phyloP scores from a whole-genome alignment of 148 eudicot genomes.

The Spergularia bocconei region DNA sequence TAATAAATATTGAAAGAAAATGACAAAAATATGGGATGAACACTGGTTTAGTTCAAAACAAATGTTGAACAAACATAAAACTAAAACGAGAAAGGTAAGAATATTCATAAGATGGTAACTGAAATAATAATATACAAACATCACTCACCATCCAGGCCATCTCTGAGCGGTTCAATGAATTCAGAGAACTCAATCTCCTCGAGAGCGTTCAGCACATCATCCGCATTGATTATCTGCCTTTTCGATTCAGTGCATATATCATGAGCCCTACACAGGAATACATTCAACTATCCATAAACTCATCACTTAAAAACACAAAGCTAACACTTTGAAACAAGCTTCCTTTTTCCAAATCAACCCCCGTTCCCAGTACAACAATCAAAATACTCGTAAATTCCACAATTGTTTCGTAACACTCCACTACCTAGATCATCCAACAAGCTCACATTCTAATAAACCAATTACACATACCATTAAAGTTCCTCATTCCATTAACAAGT shows the following conservation, averaged over 20 bases:
- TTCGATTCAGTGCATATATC: conserved; percentile 81
- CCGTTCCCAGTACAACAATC: not conserved
- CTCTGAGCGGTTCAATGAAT: conserved; percentile 66
- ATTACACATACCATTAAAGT: not conserved
- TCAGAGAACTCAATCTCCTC: conserved; percentile 86
- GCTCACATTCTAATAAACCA: not conserved
- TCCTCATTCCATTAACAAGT: not conserved
- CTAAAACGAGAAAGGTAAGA: not conserved
- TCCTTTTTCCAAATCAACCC: not conserved
- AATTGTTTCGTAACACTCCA: not conserved
- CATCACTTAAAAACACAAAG: conserved; percentile 1
- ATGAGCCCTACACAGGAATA: conserved; percentile 60
- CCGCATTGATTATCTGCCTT: conserved; percentile 82
- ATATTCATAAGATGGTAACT: not conserved
- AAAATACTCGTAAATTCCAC: not conserved
- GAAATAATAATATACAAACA: not conserved
- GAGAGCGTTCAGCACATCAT: conserved; percentile 80
- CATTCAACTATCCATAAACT: not conserved
- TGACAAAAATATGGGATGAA: not conserved
- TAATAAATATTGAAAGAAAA: not conserved
- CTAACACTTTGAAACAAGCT: not conserved
- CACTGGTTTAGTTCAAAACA: not conserved
- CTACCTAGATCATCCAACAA: not conserved
- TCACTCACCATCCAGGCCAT: conserved; percentile 62
- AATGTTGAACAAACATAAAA: not conserved